These are phyloP conservation scores for Medicago arabica DNA, from an alignment of 306 rosid genomes.

Conservation along the genomic window DNA sequence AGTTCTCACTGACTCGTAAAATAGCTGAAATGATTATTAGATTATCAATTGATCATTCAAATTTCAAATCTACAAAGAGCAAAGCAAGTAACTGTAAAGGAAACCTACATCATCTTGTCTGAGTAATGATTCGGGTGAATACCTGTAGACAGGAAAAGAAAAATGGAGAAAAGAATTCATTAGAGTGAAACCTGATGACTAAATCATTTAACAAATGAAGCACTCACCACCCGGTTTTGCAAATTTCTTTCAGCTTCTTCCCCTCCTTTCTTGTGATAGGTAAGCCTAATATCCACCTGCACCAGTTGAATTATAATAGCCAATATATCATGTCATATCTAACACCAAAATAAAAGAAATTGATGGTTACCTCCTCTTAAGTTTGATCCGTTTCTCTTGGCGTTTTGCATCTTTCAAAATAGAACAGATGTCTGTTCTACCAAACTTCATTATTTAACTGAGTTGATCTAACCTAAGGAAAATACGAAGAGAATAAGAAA, in stretches of 20 bases:
- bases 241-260: conserved; percentile 48
- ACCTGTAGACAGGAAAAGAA: conserved; percentile 25
- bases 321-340: background rate
- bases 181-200: conserved; percentile 18
- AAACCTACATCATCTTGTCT: conserved; percentile 86
- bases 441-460: conserved; percentile 39
- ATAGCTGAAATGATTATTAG: conserved; percentile 59
- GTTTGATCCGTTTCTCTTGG: conserved; percentile 55
- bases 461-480: background rate
- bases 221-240: conserved; percentile 51
- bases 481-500: too few relatives aligned
- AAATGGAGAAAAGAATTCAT: background rate
- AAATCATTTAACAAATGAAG: conserved; percentile 19
- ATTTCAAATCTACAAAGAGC: conserved; percentile 33
- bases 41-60: conserved; percentile 34
- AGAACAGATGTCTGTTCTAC: conserved; percentile 50
- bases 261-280: conserved; percentile 46
- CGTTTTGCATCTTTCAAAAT: conserved; percentile 49
- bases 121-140: conserved; percentile 68
- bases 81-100: conserved; percentile 5
- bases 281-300: conserved; percentile 84
- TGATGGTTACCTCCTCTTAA: conserved; percentile 59
- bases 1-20: conserved; percentile 65
- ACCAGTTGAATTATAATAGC: background rate
- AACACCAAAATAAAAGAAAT: background rate